These are phyloP conservation scores for Boletus rubroflammeus DNA, from an alignment of 768 basidiomycete genomes.

Conservation along the genomic window DNA sequence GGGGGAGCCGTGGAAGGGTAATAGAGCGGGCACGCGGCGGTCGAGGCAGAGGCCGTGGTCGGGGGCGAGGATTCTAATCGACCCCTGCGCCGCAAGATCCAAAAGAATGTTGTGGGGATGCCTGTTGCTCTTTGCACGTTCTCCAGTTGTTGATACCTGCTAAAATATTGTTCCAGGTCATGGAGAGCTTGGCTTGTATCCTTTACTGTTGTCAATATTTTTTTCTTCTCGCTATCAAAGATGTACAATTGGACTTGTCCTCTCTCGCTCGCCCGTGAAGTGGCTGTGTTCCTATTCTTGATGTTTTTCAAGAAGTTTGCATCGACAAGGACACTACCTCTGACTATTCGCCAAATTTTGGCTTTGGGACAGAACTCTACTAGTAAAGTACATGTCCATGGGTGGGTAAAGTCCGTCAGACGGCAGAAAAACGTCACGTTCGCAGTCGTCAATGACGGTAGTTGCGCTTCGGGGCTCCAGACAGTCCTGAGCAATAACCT, in stretches of 20 bases:
- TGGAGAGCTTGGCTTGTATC: constrained; percentile 22
- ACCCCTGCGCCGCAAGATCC: not conserved
- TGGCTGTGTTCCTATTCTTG: constrained; percentile 25
- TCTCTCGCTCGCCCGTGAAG: not conserved
- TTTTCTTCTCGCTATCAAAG: not conserved
- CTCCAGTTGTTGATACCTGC: constrained; percentile 18
- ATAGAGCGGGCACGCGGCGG: constrained; percentile 52
- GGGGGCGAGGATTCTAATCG: constrained; percentile 40
- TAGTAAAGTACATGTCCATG: constrained; percentile 49
- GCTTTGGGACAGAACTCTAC: constrained; percentile 12
- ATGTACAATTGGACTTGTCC: not conserved
- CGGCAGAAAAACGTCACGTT: constrained; percentile 89
- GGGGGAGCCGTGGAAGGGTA: constrained; percentile 46
- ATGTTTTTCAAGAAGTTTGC: constrained; percentile 31
- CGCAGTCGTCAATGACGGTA: constrained; percentile 79
- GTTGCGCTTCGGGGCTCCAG: constrained; percentile 65
- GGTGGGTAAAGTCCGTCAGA: constrained; percentile 84
- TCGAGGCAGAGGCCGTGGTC: constrained; percentile 52
- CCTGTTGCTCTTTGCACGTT: constrained; percentile 4
- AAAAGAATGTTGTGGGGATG: constrained; percentile 5
- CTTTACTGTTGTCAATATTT: constrained; percentile 7
- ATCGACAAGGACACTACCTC: constrained; percentile 26
- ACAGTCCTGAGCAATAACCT: constrained; percentile 55
- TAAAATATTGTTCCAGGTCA: constrained; percentile 22
- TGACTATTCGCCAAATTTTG: constrained; percentile 38